Evolutionary conservation across 2,329 filamentous ascomycete species (phyloP).

Genomic region (Pyricularia sp.): DNA sequence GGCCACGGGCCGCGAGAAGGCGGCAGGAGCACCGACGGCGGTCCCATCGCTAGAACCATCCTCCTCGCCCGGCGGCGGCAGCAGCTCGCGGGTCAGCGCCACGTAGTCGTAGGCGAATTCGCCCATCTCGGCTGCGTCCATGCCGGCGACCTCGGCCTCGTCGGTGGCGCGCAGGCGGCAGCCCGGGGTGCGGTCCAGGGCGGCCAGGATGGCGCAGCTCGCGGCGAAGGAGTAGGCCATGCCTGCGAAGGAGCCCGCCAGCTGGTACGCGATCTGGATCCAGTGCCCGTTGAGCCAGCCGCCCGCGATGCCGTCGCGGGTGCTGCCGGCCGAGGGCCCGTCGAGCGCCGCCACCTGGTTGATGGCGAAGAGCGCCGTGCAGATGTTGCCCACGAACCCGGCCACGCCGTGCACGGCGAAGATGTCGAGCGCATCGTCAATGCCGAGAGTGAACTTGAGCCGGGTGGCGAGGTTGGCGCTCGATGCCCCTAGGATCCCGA

Average conservation of each 20-base stretch:
- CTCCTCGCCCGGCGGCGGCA: background rate
- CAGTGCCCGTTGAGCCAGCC: constrained; percentile 66
- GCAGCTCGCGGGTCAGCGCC: constrained; percentile 37
- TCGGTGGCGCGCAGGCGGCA: constrained; percentile 57
- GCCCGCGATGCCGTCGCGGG: constrained; percentile 33
- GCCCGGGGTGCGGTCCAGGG: constrained; percentile 62
- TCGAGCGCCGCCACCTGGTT: constrained; percentile 68
- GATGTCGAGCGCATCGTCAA: constrained; percentile 84
- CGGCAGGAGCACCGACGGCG: no score
- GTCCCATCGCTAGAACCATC: no score
- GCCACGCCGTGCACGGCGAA: constrained; percentile 85
- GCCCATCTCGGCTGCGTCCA: constrained; percentile 68
- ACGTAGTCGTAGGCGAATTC: constrained; percentile 83
- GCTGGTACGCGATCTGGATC: constrained; percentile 61
- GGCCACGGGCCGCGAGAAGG: no score
- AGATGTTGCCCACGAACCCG: constrained; percentile 69
- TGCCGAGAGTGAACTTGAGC: constrained; percentile 62
- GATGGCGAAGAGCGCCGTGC: constrained; percentile 70
- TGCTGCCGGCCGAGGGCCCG: constrained; percentile 36
- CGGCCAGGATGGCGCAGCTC: constrained; percentile 59
- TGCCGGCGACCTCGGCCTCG: constrained; percentile 59
- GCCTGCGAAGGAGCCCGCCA: constrained; percentile 56
- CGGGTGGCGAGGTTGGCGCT: constrained; percentile 82
- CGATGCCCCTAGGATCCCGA: constrained; percentile 50
- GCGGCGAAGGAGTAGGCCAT: constrained; percentile 59